Conservation (phyloP, 2,329 filamentous ascomycete species). For the Colletotrichum filicis region DNA sequence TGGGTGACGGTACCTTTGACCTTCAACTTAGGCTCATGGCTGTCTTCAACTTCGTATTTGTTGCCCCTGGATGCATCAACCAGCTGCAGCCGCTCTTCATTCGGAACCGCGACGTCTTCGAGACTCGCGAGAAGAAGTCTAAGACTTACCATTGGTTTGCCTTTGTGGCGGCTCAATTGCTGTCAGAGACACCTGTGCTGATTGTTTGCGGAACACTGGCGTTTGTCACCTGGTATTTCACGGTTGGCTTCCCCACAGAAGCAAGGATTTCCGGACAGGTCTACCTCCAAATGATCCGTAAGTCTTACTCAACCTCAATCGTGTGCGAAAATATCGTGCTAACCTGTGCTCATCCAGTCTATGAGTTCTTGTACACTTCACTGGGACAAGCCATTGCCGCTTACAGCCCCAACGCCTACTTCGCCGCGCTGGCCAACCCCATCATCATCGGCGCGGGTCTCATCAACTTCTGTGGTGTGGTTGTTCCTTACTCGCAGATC, state of each 20-base stretch:
- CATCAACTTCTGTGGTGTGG: slow-evolving; percentile 44
- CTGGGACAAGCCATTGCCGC: slow-evolving; percentile 57
- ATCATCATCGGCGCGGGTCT: slow-evolving; percentile 54
- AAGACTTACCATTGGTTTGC: slow-evolving; percentile 63
- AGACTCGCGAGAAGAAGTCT: slow-evolving; percentile 60
- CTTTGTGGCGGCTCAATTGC: slow-evolving; percentile 56
- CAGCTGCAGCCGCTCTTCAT: slow-evolving; percentile 62
- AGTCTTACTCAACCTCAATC: no score
- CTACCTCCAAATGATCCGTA: slow-evolving; percentile 41
- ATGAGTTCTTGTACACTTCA: slow-evolving; percentile 53
- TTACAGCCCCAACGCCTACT: slow-evolving; percentile 60
- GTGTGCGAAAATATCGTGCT: neutral
- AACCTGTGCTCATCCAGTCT: slow-evolving; percentile 39
- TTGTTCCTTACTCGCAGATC: slow-evolving; percentile 39
- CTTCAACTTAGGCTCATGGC: slow-evolving; percentile 56
- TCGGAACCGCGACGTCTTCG: slow-evolving; percentile 59
- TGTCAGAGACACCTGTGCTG: slow-evolving; percentile 58
- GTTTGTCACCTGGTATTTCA: slow-evolving; percentile 59
- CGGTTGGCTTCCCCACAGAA: slow-evolving; percentile 46
- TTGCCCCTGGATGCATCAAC: slow-evolving; percentile 58
- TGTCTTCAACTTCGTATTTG: slow-evolving; percentile 64
- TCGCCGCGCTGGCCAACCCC: slow-evolving; percentile 59
- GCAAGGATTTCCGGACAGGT: slow-evolving; percentile 32
- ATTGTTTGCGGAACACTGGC: slow-evolving; percentile 56
- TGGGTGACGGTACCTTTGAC: slow-evolving; percentile 52